phyloP scores from a whole-genome alignment of 257 asterid species.

The Hygrophila difformis region DNA sequence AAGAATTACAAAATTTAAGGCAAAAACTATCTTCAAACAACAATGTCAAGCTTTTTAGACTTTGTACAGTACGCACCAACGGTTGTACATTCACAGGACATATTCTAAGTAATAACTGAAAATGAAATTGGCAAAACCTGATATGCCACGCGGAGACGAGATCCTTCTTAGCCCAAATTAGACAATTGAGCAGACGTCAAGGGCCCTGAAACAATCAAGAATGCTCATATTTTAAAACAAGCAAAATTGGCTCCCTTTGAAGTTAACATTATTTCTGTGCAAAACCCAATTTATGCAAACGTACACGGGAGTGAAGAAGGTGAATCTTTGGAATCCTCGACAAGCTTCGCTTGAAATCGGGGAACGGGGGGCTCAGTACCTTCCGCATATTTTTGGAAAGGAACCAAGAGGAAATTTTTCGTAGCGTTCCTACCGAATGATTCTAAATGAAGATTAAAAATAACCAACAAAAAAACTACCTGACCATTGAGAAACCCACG shows the following conservation, averaged over 20 bases:
- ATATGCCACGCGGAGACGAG: conserved; percentile 94
- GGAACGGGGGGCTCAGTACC: too few relatives aligned
- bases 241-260: background rate
- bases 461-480: too few relatives aligned
- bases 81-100: conserved; percentile 1
- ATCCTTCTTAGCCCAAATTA: conserved; percentile 60
- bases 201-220: conserved; percentile 57
- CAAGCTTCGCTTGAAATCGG: conserved; percentile 39
- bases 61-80: conserved; percentile 9
- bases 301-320: conserved; percentile 68
- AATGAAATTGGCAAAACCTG: conserved; percentile 45
- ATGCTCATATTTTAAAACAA: background rate
- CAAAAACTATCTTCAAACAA: conserved; percentile 9
- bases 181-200: conserved; percentile 72
- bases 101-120: background rate
- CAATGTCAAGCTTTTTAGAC: background rate
- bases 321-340: conserved; percentile 52
- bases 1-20: conserved; percentile 10
- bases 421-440: conserved; percentile 27
- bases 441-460: too few relatives aligned
- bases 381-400: too few relatives aligned
- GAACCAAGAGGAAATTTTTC: conserved; percentile 27
- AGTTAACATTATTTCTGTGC: background rate
- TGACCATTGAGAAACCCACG: conserved; percentile 14
- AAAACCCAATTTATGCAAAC: background rate